A percentile compares a stretch with the other conserved stretches of the same genome.
Evolutionary conservation across 2,329 filamentous ascomycete species (phyloP).

Genomic region (Microcyclosporella mali): DNA sequence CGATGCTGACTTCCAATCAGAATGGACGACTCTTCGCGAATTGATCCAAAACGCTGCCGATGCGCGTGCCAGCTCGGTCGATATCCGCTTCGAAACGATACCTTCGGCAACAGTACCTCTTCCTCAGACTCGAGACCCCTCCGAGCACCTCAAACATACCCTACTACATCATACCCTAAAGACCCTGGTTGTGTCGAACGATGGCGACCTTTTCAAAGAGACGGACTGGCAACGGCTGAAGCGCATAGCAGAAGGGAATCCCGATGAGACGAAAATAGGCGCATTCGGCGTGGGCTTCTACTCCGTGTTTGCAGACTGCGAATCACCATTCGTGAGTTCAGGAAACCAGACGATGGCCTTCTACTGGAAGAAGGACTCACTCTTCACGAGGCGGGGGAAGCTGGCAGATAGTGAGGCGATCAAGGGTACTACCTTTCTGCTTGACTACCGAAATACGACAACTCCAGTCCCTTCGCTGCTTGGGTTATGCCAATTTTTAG

Average conservation of each 20-base stretch:
- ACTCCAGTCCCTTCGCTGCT: constrained; percentile 81
- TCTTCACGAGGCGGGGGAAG: constrained; percentile 83
- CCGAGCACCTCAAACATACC: constrained; percentile 72
- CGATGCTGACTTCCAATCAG: too few relatives aligned
- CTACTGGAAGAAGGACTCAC: constrained; percentile 97
- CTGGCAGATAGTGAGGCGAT: constrained; percentile 48
- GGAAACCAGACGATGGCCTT: constrained; percentile 93
- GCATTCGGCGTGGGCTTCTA: constrained; percentile 99
- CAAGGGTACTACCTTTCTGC: constrained; percentile 76
- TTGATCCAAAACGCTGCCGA: constrained; percentile 98
- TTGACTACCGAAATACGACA: constrained; percentile 86
- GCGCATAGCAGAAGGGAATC: constrained; percentile 97
- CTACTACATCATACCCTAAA: constrained; percentile 79
- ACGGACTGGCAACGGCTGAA: constrained; percentile 93
- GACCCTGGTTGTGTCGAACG: constrained; percentile 84
- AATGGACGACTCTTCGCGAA: constrained; percentile 83
- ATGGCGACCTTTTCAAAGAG: constrained; percentile 78
- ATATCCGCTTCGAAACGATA: constrained; percentile 84
- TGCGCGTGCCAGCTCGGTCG: constrained; percentile 82
- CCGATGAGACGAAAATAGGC: constrained; percentile 97
- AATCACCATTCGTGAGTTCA: constrained; percentile 93
- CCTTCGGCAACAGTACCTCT: constrained; percentile 72
- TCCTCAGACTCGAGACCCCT: constrained; percentile 59
- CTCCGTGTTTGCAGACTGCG: constrained; percentile 95
- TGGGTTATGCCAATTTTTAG: constrained; percentile 83